phyloP scores from a whole-genome alignment of 257 asterid genomes.

The Jacaranda mimosifolia region DNA sequence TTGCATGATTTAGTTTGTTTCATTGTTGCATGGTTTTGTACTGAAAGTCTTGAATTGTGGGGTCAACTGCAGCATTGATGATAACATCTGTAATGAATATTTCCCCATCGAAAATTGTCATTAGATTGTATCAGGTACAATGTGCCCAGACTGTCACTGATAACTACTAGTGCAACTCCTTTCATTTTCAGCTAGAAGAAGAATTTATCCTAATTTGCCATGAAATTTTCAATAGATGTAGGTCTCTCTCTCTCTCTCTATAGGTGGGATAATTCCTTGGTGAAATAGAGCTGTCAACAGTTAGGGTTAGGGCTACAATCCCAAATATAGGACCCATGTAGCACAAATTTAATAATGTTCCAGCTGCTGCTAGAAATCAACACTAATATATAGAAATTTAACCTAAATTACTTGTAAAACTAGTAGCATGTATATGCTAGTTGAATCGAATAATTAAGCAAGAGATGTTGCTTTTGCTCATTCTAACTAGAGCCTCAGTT shows the following conservation, averaged over 20 bases:
- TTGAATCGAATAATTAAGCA: slow-evolving; percentile 67
- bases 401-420: background rate
- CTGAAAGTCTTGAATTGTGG: background rate
- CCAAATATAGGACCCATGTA: background rate
- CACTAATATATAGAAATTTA: background rate
- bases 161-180: background rate
- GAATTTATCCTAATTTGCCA: background rate
- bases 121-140: background rate
- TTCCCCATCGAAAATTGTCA: background rate
- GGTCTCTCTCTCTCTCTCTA: no score
- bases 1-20: background rate
- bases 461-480: slow-evolving; percentile 60
- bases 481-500: slow-evolving; percentile 62
- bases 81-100: background rate
- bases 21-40: background rate
- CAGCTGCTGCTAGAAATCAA: background rate
- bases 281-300: background rate
- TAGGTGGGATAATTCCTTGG: no score
- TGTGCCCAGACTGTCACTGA: background rate
- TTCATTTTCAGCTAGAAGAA: background rate
- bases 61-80: background rate
- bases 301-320: background rate
- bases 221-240: background rate
- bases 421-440: slow-evolving; percentile 21
- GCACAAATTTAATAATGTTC: background rate